Conservation (phyloP, 2,329 filamentous ascomycete genomes). For the Stachybotrys chartarum region DNA sequence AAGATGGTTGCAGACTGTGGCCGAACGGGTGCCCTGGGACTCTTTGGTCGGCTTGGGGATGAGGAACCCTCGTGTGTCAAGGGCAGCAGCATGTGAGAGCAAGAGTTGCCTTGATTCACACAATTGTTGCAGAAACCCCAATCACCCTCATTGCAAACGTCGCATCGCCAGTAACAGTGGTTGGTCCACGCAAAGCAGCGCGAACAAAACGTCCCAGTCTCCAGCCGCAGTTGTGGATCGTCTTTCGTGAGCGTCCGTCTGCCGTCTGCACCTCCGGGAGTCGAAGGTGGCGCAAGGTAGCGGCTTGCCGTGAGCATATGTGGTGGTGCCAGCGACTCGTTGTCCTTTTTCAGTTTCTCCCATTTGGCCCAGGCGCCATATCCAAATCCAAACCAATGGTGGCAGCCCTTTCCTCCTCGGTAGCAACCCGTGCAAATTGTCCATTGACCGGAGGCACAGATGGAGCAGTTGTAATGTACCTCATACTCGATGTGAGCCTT, state of each 20-base stretch:
- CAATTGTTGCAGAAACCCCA: constrained; percentile 92
- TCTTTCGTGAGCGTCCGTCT: constrained; percentile 55
- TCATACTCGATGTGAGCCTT: constrained; percentile 73
- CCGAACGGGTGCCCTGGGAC: constrained; percentile 34
- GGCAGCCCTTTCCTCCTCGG: constrained; percentile 66
- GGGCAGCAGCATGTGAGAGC: constrained; percentile 74
- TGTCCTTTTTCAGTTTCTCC: constrained; percentile 42
- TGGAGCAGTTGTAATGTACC: constrained; percentile 74
- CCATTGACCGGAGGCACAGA: constrained; percentile 64
- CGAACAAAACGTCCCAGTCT: constrained; percentile 80
- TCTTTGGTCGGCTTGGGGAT: constrained; percentile 27
- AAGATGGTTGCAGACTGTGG: constrained; percentile 41
- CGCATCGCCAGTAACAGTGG: constrained; percentile 85
- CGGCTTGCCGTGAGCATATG: constrained; percentile 54
- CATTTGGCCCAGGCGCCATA: constrained; percentile 62
- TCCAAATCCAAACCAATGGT: constrained; percentile 85
- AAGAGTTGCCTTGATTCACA: constrained; percentile 74
- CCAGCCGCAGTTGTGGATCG: constrained; percentile 59
- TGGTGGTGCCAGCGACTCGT: constrained; percentile 35
- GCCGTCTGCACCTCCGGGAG: constrained; percentile 45
- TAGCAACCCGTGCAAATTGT: constrained; percentile 81
- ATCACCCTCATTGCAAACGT: constrained; percentile 80
- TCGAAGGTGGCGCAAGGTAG: constrained; percentile 42
- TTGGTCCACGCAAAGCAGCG: constrained; percentile 68
- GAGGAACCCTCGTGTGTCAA: constrained; percentile 52